A percentile compares a stretch with the other conserved stretches of the same genome.
Conservation (phyloP, 257 asterid genomes). For the Solanum clarkiae region DNA sequence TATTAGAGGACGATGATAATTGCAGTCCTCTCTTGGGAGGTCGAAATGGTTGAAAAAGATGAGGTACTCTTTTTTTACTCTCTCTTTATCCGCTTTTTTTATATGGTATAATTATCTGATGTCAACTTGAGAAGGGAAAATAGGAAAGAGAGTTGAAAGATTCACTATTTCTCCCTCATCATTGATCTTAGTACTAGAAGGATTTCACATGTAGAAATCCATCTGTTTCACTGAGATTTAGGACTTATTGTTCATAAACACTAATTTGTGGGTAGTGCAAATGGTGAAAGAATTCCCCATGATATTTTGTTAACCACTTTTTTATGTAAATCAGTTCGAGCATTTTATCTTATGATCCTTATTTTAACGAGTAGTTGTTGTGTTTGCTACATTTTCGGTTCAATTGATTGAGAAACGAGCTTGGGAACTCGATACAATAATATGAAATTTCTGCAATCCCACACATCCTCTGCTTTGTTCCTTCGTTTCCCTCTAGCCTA, state of each 20-base stretch:
- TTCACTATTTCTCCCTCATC: background rate
- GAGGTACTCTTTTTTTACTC: conserved; percentile 25
- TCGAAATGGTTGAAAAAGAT: conserved; percentile 48
- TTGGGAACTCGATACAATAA: background rate
- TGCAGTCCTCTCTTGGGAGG: conserved; percentile 19
- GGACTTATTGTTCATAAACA: background rate
- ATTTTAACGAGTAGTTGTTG: background rate
- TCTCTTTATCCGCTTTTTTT: background rate
- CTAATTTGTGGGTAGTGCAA: background rate
- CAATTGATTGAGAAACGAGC: background rate
- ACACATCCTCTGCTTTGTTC: background rate
- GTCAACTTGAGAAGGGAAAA: background rate
- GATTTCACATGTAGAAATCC: background rate
- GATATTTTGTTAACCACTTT: too few relatives aligned
- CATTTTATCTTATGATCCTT: background rate
- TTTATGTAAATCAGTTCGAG: too few relatives aligned
- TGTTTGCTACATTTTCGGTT: background rate
- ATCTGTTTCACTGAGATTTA: background rate
- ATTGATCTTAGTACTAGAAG: background rate
- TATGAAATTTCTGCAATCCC: background rate
- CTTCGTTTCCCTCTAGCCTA: background rate
- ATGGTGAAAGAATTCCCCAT: too few relatives aligned
- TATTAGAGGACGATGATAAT: conserved; percentile 42
- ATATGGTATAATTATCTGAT: background rate
- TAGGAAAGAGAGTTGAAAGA: background rate